Base-by-base conservation (phyloP, 2,329 filamentous ascomycete species). In the Mycocentrospora acerina region DNA sequence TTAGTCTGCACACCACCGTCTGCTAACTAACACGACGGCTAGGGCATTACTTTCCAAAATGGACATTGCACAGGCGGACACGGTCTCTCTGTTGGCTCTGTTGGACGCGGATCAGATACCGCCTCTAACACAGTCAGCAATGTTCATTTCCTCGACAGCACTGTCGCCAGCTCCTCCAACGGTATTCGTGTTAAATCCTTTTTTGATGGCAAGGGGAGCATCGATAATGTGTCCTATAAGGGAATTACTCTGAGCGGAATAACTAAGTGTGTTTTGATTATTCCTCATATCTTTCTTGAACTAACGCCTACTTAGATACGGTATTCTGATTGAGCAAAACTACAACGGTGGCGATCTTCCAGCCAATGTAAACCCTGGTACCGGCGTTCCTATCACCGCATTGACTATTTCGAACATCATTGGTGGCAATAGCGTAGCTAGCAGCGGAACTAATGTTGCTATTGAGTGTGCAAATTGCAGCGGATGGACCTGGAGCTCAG, bases 51-150 rank as follows among this genome's bases (percentile, higher is more conserved):
- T 3, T 51, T 60, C 24, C 40, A 36, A 10, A 67, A 67, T 34
- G 67, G 68, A 28, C 59, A 68, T 16, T 78, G 74, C 55, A 66
- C 67, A 2, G 74, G 75, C 13, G 73, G 74, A n/a, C 76, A 79
- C 51, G 78, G 78, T 28, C 63, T 82, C 3, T 78, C 75, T 26
- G 78, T 82, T 49, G 77, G 78, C 16, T 77, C 73, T 2, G 73
- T 81, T 4, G 77, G 78, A 19, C 73, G 73, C 5, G 72, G 75
- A 16, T 46, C 44, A 35, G 64, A 24, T 10, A 7, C 16, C 12
- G 25, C 15, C 10, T 4, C 6, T 13, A 35, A 35, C 25, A 28
- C 25, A 11, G 32, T 35, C 24, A n/a, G 46, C 48, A 32, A 54
- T 44, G 33, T 47, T 44, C 14, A 48, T 35, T 75, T 82, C 53